Conservation (phyloP, 352 stramenopile genomes). For the Globisporangium iwayamae region DNA sequence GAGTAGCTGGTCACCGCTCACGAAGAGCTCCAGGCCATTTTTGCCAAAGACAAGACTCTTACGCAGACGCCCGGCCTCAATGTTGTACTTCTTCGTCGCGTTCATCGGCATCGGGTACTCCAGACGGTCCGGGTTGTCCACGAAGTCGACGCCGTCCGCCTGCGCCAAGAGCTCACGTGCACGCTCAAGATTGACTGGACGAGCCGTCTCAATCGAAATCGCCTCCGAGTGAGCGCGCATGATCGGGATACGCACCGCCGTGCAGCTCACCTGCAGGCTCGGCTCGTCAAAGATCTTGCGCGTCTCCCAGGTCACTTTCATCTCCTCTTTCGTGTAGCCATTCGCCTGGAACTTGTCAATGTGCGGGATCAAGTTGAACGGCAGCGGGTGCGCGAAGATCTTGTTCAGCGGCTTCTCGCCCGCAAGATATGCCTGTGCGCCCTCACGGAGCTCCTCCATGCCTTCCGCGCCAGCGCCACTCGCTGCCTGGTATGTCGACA, state of each 20-base stretch:
- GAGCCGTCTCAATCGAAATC: conserved; percentile 94
- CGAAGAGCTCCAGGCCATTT: conserved; percentile 96
- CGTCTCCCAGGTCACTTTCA: conserved; percentile 99
- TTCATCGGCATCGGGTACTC: conserved; percentile 97
- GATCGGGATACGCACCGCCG: conserved; percentile 96
- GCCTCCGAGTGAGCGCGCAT: conserved; percentile 96
- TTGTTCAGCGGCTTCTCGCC: conserved; percentile 83
- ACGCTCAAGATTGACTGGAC: conserved; percentile 80
- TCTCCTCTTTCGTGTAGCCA: conserved; percentile 99
- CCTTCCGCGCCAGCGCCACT: conserved; percentile 89
- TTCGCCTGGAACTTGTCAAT: conserved; percentile 99
- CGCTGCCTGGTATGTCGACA: conserved; percentile 94
- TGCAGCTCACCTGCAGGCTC: conserved; percentile 86
- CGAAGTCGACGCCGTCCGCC: conserved; percentile 93
- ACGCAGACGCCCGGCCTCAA: conserved; percentile 95
- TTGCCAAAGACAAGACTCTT: conserved; percentile 95
- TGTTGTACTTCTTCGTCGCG: conserved; percentile 96
- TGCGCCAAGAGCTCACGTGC: conserved; percentile 80
- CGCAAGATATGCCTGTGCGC: conserved; percentile 69
- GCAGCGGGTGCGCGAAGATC: conserved; percentile 96
- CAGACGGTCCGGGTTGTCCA: conserved; percentile 82
- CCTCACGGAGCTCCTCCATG: conserved; percentile 95
- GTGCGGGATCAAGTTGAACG: conserved; percentile 99
- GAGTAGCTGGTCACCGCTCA: conserved; percentile 96
- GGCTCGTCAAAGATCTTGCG: conserved; percentile 96